Conservation (phyloP, 192 early-diverging fungal genomes). For the Spizellomyces sp. region DNA sequence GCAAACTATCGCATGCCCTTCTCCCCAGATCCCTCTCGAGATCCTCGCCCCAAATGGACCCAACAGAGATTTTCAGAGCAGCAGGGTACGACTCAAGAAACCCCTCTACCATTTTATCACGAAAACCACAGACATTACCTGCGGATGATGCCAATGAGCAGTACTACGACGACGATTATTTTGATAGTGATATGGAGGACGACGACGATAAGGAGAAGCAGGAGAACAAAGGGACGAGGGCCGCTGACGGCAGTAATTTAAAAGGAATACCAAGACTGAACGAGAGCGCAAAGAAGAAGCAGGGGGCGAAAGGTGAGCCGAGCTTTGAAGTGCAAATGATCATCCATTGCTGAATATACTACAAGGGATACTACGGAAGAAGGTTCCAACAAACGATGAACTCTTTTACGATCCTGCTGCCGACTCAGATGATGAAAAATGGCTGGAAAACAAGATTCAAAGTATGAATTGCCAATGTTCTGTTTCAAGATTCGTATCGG, state of each 20-base stretch:
- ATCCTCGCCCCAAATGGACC: not conserved
- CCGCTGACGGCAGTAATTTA: too few relatives aligned
- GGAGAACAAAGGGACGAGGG: not conserved
- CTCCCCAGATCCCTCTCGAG: too few relatives aligned
- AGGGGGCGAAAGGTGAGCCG: not conserved
- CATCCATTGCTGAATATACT: not conserved
- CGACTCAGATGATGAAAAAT: slow-evolving; percentile 20
- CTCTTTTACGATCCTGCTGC: slow-evolving; percentile 19
- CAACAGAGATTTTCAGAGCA: not conserved
- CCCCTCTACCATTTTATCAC: not conserved
- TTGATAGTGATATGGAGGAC: slow-evolving; percentile 15
- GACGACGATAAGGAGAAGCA: not conserved
- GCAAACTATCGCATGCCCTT: too few relatives aligned
- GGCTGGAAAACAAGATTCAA: slow-evolving; percentile 1
- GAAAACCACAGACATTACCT: not conserved
- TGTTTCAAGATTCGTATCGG: too few relatives aligned
- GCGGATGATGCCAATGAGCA: not conserved
- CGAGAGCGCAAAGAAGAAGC: not conserved
- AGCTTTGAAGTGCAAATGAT: not conserved
- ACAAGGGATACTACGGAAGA: not conserved
- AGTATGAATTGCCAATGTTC: not conserved
- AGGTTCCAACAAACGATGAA: slow-evolving; percentile 6
- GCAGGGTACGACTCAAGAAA: not conserved
- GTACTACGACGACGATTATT: slow-evolving; percentile 17
- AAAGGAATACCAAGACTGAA: not conserved